Conservation (phyloP, 2,329 filamentous ascomycete genomes). For the Pestalotiopsis sp. region DNA sequence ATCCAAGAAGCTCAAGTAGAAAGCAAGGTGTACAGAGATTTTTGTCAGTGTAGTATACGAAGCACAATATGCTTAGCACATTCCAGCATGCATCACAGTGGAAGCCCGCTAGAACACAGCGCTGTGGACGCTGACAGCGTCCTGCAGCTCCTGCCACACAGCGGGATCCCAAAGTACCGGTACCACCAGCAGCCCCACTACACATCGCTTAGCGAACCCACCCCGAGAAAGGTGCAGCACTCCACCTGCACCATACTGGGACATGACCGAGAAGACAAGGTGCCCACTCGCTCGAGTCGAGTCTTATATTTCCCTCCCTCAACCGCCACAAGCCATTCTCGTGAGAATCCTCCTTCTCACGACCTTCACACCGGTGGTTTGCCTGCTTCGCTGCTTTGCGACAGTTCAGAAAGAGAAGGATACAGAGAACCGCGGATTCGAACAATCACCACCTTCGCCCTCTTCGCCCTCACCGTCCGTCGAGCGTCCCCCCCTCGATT, state of each 20-base stretch:
- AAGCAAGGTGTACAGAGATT: too few species aligned
- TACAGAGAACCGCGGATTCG: conserved; percentile 7
- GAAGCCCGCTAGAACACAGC: conserved; percentile 3
- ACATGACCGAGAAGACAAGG: conserved; percentile 9
- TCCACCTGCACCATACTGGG: conserved; percentile 1
- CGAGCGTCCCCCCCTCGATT: neutral
- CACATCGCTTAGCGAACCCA: conserved; percentile 2
- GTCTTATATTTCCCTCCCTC: conserved; percentile 14
- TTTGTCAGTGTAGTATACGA: too few species aligned
- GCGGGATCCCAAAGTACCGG: neutral
- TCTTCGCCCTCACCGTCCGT: neutral
- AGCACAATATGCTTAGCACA: neutral
- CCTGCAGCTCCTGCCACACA: neutral
- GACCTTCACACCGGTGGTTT: conserved; percentile 8
- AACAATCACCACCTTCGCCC: neutral
- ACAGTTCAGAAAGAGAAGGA: conserved; percentile 4
- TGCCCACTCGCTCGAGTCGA: neutral
- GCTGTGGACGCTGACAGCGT: neutral
- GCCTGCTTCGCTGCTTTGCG: neutral
- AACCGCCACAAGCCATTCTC: conserved; percentile 11
- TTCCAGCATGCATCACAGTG: neutral
- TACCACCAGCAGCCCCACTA: neutral
- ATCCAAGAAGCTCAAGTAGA: too few species aligned
- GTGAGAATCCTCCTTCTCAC: conserved; percentile 8
- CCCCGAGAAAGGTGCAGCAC: conserved; percentile 1